These are phyloP conservation scores for Discostella stelligera DNA, from an alignment of 352 stramenopile genomes.

Conservation along the genomic window DNA sequence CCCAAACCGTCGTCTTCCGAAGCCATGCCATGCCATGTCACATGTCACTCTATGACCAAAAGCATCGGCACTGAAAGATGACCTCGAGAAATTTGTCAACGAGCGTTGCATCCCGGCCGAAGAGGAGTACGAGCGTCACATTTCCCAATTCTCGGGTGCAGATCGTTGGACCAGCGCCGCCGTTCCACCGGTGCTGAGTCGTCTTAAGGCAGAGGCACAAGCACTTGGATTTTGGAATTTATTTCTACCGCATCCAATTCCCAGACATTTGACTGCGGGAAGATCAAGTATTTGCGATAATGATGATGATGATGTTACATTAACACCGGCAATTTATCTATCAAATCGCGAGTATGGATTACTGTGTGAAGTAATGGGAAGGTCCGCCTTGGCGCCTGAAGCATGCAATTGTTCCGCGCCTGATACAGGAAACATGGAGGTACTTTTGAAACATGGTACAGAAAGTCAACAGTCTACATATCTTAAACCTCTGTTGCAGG, in stretches of 20 bases:
- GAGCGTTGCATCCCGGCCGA: constrained; percentile 89
- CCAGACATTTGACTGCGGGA: constrained; percentile 49
- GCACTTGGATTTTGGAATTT: constrained; percentile 94
- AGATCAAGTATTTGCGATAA: background rate
- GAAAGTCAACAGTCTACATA: constrained; percentile 84
- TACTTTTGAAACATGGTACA: constrained; percentile 90
- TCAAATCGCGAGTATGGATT: constrained; percentile 92
- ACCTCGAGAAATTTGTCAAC: constrained; percentile 88
- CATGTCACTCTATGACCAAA: constrained; percentile 73
- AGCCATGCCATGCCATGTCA: too few species aligned
- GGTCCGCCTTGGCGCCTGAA: constrained; percentile 88
- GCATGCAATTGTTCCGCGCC: constrained; percentile 96
- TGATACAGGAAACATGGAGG: constrained; percentile 99
- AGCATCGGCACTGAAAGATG: constrained; percentile 85
- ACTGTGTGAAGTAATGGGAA: constrained; percentile 94
- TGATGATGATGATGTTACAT: constrained; percentile 2
- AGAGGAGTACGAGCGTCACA: constrained; percentile 84
- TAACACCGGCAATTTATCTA: constrained; percentile 53
- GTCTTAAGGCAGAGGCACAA: constrained; percentile 89
- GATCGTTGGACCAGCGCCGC: constrained; percentile 81
- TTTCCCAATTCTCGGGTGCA: constrained; percentile 47
- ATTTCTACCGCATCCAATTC: constrained; percentile 87
- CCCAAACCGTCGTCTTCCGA: too few species aligned
- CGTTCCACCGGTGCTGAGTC: constrained; percentile 87
- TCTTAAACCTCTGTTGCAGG: constrained; percentile 90